phyloP scores from a whole-genome alignment of 2,329 filamentous ascomycete species.

The Colletotrichum zoysiae region DNA sequence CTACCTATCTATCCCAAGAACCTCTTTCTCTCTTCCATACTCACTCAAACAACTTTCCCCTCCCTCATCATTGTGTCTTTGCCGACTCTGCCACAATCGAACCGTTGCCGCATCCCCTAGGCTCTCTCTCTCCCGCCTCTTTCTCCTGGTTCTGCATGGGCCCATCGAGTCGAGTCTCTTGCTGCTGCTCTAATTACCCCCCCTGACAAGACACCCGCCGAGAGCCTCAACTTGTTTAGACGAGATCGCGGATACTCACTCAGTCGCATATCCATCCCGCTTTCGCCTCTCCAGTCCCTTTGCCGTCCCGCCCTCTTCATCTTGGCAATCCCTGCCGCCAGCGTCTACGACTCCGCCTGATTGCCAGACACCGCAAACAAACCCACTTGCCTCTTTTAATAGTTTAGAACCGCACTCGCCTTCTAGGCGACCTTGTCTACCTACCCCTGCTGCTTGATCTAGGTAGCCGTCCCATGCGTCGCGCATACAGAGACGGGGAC shows the following conservation, averaged over 20 bases:
- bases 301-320: constrained; percentile 17
- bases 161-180: constrained; percentile 21
- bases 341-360: constrained; percentile 16
- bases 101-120: constrained; percentile 24
- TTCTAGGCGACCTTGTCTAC: not conserved
- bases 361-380: constrained; percentile 21
- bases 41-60: constrained; percentile 46
- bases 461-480: constrained; percentile 10
- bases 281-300: constrained; percentile 22
- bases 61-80: constrained; percentile 2
- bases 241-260: constrained; percentile 16
- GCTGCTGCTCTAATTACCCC: not conserved
- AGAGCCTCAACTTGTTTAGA: constrained; percentile 17
- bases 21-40: constrained; percentile 24
- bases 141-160: constrained; percentile 23
- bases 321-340: constrained; percentile 18
- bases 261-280: constrained; percentile 37
- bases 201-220: not conserved
- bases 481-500: constrained; percentile 8
- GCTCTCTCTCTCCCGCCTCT: constrained; percentile 29
- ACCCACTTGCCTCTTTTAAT: not conserved
- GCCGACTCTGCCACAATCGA: constrained; percentile 39
- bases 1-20: constrained; percentile 17
- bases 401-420: not conserved
- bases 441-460: constrained; percentile 12